Evolutionary conservation across 768 basidiomycete species (phyloP).

Genomic region (Lentinula aciculospora): DNA sequence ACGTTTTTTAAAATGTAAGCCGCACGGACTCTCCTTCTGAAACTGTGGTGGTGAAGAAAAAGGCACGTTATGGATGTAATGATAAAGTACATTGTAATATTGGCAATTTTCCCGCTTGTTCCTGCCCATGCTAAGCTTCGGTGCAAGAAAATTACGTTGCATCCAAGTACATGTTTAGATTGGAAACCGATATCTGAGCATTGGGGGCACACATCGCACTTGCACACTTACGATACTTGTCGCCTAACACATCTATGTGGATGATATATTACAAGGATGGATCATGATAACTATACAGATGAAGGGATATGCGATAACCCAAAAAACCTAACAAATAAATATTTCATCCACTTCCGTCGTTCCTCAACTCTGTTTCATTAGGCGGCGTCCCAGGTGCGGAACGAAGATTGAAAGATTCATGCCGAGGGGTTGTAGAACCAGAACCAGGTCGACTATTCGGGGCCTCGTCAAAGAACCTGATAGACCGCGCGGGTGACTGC

Average conservation of each 20-base stretch:
- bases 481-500: constrained; percentile 9
- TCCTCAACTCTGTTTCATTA: not conserved
- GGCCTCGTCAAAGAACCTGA: constrained; percentile 8
- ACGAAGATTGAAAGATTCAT: constrained; percentile 3
- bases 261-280: not conserved
- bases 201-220: too few species aligned
- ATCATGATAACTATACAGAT: not conserved
- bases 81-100: constrained; percentile 42
- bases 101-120: constrained; percentile 36
- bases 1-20: not conserved
- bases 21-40: not conserved
- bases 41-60: constrained; percentile 50
- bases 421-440: not conserved
- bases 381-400: not conserved
- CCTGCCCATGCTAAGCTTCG: constrained; percentile 25
- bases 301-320: not conserved
- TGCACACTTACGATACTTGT: not conserved
- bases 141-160: too few species aligned
- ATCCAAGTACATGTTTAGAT: too few species aligned
- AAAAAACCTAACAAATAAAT: not conserved
- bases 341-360: not conserved
- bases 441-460: not conserved
- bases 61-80: constrained; percentile 52
- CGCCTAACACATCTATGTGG: not conserved
- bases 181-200: too few species aligned